These are phyloP conservation scores for Pythium folliculosum DNA, from an alignment of 352 stramenopile species.

Conservation along the genomic window DNA sequence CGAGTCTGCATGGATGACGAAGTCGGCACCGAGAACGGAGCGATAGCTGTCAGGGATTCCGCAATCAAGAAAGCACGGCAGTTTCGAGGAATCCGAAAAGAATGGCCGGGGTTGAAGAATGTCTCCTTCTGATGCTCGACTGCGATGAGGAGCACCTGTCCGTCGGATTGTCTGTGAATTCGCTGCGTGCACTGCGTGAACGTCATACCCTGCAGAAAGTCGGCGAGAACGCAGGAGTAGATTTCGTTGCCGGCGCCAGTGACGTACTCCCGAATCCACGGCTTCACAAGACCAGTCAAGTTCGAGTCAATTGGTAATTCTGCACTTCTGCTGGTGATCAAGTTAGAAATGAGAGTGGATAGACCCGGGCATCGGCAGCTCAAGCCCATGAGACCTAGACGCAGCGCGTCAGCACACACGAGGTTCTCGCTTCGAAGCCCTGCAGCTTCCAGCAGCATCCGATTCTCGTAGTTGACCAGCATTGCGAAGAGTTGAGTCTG, in stretches of 20 bases:
- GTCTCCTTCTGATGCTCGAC: conserved; percentile 69
- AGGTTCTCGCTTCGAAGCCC: conserved; percentile 71
- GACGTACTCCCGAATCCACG: conserved; percentile 81
- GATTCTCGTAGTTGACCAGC: conserved; percentile 85
- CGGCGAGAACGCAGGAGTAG: conserved; percentile 62
- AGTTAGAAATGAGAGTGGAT: conserved; percentile 83
- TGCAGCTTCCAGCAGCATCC: conserved; percentile 70
- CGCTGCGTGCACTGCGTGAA: conserved; percentile 73
- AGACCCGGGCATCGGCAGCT: conserved; percentile 81
- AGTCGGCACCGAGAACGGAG: conserved; percentile 23
- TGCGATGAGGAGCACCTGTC: conserved; percentile 74
- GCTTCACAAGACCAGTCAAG: conserved; percentile 24
- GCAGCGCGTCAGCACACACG: conserved; percentile 81
- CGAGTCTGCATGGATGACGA: background rate
- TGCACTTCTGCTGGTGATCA: conserved; percentile 75
- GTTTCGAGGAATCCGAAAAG: conserved; percentile 45
- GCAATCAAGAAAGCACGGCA: conserved; percentile 81
- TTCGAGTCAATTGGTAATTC: conserved; percentile 32
- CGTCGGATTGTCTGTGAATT: conserved; percentile 72
- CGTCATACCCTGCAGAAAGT: conserved; percentile 65
- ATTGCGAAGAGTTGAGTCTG: conserved; percentile 81
- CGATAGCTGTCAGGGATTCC: conserved; percentile 60
- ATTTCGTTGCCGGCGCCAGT: conserved; percentile 80
- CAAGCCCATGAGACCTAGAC: conserved; percentile 81
- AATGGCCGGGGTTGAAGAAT: conserved; percentile 73